Percentiles rank a stretch among this genome's conserved stretches.
Conservation (phyloP, 208 protist species). For the Wallacemonas sp. region DNA sequence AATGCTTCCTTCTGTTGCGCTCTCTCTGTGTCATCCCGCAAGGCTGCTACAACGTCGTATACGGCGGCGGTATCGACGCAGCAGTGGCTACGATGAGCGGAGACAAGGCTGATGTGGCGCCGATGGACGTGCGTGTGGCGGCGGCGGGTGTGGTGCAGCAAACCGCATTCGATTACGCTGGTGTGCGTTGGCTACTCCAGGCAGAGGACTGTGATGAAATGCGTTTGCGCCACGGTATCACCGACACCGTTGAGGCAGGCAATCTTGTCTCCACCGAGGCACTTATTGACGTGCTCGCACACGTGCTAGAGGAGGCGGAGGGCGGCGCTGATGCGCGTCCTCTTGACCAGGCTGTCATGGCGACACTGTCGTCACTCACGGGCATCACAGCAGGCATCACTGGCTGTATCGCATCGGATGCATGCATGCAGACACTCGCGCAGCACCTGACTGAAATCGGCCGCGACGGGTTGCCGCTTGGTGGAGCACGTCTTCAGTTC, state of each 20-base stretch:
- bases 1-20: constrained; percentile 69
- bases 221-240: constrained; percentile 26
- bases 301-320: constrained; percentile 17
- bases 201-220: constrained; percentile 43
- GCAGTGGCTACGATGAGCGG: constrained; percentile 27
- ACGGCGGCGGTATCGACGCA: constrained; percentile 49
- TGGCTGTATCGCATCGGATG: constrained; percentile 5
- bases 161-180: constrained; percentile 55
- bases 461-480: neutral
- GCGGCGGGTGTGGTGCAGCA: constrained; percentile 57
- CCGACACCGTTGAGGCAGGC: constrained; percentile 16
- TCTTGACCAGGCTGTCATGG: constrained; percentile 21
- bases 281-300: constrained; percentile 14
- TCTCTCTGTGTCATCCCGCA: constrained; percentile 76
- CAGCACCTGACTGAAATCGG: neutral
- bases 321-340: neutral
- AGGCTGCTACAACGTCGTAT: constrained; percentile 66
- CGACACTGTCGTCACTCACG: constrained; percentile 33
- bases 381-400: constrained; percentile 35
- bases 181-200: constrained; percentile 70
- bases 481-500: neutral
- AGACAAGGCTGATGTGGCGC: neutral
- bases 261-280: neutral
- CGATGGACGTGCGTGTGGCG: constrained; percentile 28
- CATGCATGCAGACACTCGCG: constrained; percentile 2